Evolutionary conservation across 805 yeast genomes (phyloP), one percentile per base, ranked within the genome.

Genomic region (Schwanniomyces pseudopolymorphus): DNA sequence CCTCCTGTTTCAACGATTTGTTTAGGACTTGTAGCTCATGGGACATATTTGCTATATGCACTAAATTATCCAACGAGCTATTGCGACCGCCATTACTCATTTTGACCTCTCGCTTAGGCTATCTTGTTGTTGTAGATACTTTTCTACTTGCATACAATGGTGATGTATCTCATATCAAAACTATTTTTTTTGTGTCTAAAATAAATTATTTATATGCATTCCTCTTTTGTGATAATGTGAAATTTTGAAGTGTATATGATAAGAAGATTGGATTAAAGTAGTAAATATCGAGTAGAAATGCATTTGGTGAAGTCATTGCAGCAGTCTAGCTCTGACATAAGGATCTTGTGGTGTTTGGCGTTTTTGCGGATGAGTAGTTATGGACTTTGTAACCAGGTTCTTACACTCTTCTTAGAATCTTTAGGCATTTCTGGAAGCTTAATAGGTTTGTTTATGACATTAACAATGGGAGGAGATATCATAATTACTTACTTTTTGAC

Each of bases 391-490:
- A 88, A 88, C 57, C 90, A 89, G 67, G 83, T 89, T 6, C 66
- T 89, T 39, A 84, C 91, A 0, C 72, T 87, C 9, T 87, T 81
- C 52, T 71, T 89, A 36, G 78, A 75, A 40, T 72, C 75, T 4
- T 61, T 86, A 7, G 76, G 74, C 3, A 73, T 85, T 38, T 56
- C 78, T 0, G 88, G 85, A 49, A 59, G 78, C 1, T 60, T 69
- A 27, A 84, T 88, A 43, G 96, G 96, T 4, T 49, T 81, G 36
- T 89, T 89, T 61, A 89, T 89, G 96, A 79, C 95, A 0, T 66
- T 84, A 45, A 89, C 96, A 0, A 68, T 89, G 56, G 62, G 84
- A 2, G 96, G 96, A 1, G 96, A 89, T 59, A 87, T 89, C 0
- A 41, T 77, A 0, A 72, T 89, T 16, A 86, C 95, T 5, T 84